Base-by-base conservation (phyloP, 1,284 basidiomycete species). In the Marasmius fiardii region DNA sequence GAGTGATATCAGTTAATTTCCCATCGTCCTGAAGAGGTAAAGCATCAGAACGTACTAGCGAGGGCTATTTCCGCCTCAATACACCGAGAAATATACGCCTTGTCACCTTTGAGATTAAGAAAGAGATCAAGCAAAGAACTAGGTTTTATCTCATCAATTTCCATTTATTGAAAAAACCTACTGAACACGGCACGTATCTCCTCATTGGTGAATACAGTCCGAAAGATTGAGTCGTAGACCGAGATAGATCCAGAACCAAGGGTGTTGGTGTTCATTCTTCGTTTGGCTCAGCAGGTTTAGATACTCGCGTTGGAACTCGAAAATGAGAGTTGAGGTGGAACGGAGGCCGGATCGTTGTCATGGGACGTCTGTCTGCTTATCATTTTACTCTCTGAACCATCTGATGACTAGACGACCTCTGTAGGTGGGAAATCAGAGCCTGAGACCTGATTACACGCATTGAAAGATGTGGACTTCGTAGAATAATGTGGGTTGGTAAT, bases 161-260 rank as follows among this genome's bases (percentile, higher is more conserved):
- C 31, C n/a, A 4, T n/a, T 7, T 2, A 6, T 10, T 26, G 16
- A 5, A 3, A n/a, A 23, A 2, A 49, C 47, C 18, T 31, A 49
- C 47, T 49, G 47, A 49, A 49, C 16, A 49, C 26, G 2, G 47
- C 47, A 16, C 47, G 47, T 49, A 49, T 49, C 26, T 33, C 47
- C 18, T 49, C 47, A 20, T 49, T 49, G 47, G 47, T 49, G 47
- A 49, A 49, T 12, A 49, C 33, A 1, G 47, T 49, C 4, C 47
- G 47, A 33, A 49, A 49, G 6, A 49, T 49, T 20, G 47, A 49
- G 28, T 49, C 47, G 47, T 49, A 49, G 12, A 49, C 26, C 12
- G 47, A 49, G 18, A 49, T 16, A 18, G 23, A 31, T 31, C 47
- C 47, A n/a, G 33, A 20, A 16, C n/a, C n/a, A n/a, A n/a, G n/a